Conservation (phyloP, 345 rosid species). For the Camelina sativa region DNA sequence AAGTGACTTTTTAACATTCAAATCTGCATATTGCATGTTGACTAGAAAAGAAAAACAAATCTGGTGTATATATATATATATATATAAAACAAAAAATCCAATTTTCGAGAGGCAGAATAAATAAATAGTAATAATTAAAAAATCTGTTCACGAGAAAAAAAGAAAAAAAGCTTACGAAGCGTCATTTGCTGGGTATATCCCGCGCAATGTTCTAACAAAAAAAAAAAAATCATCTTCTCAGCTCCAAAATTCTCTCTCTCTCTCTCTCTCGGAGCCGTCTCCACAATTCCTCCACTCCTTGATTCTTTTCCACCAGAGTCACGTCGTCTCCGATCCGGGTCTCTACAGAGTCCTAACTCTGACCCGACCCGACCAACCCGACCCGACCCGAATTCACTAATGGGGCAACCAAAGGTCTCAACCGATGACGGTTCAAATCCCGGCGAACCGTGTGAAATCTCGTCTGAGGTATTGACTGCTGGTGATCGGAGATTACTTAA, state of each 20-base stretch:
- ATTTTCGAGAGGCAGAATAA: neutral
- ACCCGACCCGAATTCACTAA: slow-evolving; percentile 12
- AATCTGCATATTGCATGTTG: too few species aligned
- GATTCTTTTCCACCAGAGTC: slow-evolving; percentile 21
- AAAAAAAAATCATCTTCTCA: slow-evolving; percentile 23
- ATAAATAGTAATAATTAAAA: neutral
- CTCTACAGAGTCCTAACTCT: slow-evolving; percentile 31
- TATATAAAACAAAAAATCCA: neutral
- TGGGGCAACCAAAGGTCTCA: slow-evolving; percentile 47
- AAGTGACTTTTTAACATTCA: too few species aligned
- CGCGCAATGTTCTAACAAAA: slow-evolving; percentile 48
- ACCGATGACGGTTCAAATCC: slow-evolving; percentile 42
- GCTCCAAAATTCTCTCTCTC: neutral
- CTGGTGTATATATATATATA: too few species aligned
- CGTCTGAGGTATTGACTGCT: slow-evolving; percentile 54
- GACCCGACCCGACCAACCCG: slow-evolving; percentile 36
- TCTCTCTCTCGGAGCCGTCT: slow-evolving; percentile 2
- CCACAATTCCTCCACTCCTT: slow-evolving; percentile 8
- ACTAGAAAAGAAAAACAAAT: too few species aligned
- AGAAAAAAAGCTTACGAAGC: neutral
- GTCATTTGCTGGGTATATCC: slow-evolving; percentile 39
- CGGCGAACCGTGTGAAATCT: slow-evolving; percentile 50
- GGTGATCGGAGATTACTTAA: slow-evolving; percentile 79
- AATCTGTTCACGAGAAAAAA: slow-evolving; percentile 7
- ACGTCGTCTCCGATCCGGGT: slow-evolving; percentile 30